Evolutionary conservation across 352 stramenopile genomes (phyloP), one percentile per base, ranked within the genome.

Genomic region (Phytophthora foliorum): DNA sequence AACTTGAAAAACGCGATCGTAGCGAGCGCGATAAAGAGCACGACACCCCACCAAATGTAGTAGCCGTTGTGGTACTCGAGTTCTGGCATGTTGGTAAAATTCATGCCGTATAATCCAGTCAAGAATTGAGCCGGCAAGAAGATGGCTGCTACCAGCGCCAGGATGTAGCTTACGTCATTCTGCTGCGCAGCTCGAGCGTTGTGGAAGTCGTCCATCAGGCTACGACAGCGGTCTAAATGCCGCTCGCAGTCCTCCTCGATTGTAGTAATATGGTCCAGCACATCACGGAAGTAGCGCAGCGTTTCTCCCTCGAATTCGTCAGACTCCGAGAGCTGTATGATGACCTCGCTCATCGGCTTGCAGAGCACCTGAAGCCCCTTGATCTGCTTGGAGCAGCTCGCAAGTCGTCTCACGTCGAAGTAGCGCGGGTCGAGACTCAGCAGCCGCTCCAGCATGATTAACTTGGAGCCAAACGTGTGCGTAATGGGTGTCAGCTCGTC

Each of bases 51-150:
- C 83, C 88, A 97, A 22, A 92, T 58, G 59, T 78, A 87, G 70
- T 97, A 97, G 25, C 88, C 90, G 52, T 91, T 82, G 42, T 84
- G 53, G 63, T 84, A 76, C n/a, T 80, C 22, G 16, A 97, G 85
- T 57, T 97, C 90, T 0, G 89, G 88, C 87, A 97, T 97, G 58
- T 89, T 77, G 29, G 80, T 78, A 66, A 97, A 97, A 80, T 97
- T 97, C 90, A 97, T 97, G 45, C 90, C 90, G 59, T 96, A 96
- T 16, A 97, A 67, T 2, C 87, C 85, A 16, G 90, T 94, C 36
- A 95, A 67, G 63, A 97, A 96, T 64, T 95, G 88, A 3, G 84
- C 88, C 4, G 90, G 88, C 19, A 97, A 63, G 39, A 93, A 94
- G 34, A 95, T 82, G 0, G 90, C 85, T 2, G 89, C 87, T 4